Base-by-base conservation (phyloP, 257 asterid genomes). In the Capsicum pubescens region DNA sequence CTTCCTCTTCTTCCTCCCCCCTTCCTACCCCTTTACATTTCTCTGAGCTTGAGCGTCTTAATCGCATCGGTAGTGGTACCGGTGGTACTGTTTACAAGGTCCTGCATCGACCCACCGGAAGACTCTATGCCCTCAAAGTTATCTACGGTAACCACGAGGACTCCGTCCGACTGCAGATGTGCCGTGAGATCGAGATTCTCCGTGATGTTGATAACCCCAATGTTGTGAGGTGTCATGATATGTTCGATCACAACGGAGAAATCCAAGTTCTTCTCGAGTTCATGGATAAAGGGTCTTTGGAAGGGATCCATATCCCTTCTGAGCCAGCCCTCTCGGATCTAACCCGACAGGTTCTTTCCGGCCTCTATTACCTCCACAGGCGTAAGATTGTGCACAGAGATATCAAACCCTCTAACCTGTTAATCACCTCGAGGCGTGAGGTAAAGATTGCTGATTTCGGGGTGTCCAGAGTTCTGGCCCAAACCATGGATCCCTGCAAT, bases 71-170 rank as follows among this genome's bases (percentile, higher is more conserved):
- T 1, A 91, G 97, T 84, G 98, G 98, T 12, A 92, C 92, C 60
- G 98, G 99, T 0, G 99, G 99, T 0, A 95, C 98, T 21, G 99
- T 95, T 42, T 95, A 95, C 93, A 95, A 95, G 46, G 99, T 95
- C 68, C 78, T 92, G 85, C 98, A 95, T 88, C 97, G 97, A 2
- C 94, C 97, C 13, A 91, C 92, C 11, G 92, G 91, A 3, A 90
- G 84, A 10, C 19, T 89, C 12, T 95, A 87, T 87, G 99, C 98
- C 5, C 94, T 95, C 15, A 95, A 95, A 35, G 98, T 93, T 35
- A 95, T 95, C 63, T 87, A 92, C 89, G 98, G 97, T 66, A 87
- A 94, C 92, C 99, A 91, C 85, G 97, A 95, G 0, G 99, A 94
- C 87, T 88, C 94, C 71, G 91, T 91, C 10, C 93, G 96, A 32